phyloP scores from a whole-genome alignment of 2,329 filamentous ascomycete genomes.

The Ophiostoma sp. region DNA sequence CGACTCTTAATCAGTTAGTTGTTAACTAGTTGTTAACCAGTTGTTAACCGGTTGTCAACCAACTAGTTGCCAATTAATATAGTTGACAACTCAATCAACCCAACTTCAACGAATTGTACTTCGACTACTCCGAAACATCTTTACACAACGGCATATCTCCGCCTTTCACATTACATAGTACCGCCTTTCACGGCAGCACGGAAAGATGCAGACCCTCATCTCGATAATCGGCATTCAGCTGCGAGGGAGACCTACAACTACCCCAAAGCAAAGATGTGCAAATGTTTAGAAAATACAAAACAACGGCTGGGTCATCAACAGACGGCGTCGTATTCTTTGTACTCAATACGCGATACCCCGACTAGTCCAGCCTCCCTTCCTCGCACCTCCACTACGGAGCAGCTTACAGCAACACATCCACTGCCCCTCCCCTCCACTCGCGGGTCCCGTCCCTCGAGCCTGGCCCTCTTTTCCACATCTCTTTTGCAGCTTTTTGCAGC shows the following conservation, averaged over 20 bases:
- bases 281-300: neutral
- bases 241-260: neutral
- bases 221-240: neutral
- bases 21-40: too few species aligned
- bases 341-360: neutral
- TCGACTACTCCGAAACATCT: neutral
- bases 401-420: neutral
- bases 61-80: too few species aligned
- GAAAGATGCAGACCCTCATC: neutral
- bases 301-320: neutral
- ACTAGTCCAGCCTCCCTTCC: constrained; percentile 2
- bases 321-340: neutral
- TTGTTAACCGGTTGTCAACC: too few species aligned
- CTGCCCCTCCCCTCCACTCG: constrained; percentile 6
- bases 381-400: constrained; percentile 8
- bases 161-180: constrained; percentile 3
- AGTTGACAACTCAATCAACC: neutral
- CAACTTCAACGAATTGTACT: neutral
- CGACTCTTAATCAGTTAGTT: too few species aligned
- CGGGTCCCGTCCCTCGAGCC: constrained; percentile 10
- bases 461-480: constrained; percentile 1
- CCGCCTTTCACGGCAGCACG: neutral
- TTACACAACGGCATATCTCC: neutral
- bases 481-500: neutral
- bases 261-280: neutral